Evolutionary conservation across 2,329 filamentous ascomycete species (phyloP), one percentile per base, ranked within the genome.

Genomic region (Aspergillus brasiliensis): DNA sequence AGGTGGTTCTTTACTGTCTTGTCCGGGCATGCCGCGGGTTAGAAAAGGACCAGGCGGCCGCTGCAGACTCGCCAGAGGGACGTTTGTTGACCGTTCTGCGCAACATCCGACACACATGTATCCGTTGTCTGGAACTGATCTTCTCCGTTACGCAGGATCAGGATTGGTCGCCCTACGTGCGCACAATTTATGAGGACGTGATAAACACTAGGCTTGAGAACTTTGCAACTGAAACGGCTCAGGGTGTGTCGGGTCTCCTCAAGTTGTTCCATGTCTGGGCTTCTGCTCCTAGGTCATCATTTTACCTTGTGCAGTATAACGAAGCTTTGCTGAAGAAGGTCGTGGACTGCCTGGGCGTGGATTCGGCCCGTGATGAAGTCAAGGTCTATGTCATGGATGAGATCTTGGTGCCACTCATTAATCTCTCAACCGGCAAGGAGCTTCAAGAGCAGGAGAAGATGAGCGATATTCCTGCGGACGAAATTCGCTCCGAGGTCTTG

Each of bases 201-300:
- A 83, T 99, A 48, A 86, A 86, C 54, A 91, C 91, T 17, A 85
- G 92, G 65, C 80, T 98, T 17, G 84, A 89, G 2, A 91, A 90
- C 59, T 85, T 99, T 56, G 86, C 92, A 0, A 82, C 85, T 5
- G 95, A 99, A 78, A 97, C 91, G 46, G 90, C 92, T 0, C 93
- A 99, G 72, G 91, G 92, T 13, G 82, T 97, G 7, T 98, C 95
- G 2, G 91, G 89, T 15, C 84, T 92, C 42, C 83, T 97, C 62
- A 88, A 89, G 63, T 81, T 99, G 5, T 87, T 99, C 63, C 87
- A 86, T 3, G 90, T 90, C 1, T 97, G 94, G 91, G 88, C 91
- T 3, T 84, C 84, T 59, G 83, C 89, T 21, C 81, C 86, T 0
- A 83, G 82, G 62, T 88, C 87, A 1, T 87, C 88, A 1, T 71